Base-by-base conservation (phyloP, 768 basidiomycete genomes). In the Russula emetica region DNA sequence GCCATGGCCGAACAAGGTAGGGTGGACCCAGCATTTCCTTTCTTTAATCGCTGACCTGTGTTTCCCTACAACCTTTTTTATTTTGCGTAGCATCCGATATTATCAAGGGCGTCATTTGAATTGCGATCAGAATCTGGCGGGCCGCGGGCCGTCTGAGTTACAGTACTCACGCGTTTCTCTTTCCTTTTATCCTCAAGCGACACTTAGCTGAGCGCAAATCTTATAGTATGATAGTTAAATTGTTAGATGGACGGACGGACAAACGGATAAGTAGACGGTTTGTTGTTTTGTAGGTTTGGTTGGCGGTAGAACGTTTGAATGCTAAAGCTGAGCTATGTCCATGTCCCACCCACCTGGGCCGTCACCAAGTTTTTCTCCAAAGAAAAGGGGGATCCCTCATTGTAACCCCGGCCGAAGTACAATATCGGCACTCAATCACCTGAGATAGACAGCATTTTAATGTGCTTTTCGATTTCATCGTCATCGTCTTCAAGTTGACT, bases 1-100 rank as follows among this genome's bases (percentile, higher is more conserved):
- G 45, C 16, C 5, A 47, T 83, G 58, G 81, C 76, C 2, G 82
- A 82, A 67, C 77, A 78, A 74, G 81, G 80, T 80, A 42, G 55
- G 13, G 8, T 20, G 2, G 10, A n/a, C 7, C 9, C 16, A n/a
- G 28, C 26, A 26, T 9, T 50, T 50, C 24, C 26, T 18, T 10
- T 45, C 22, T 34, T 30, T 20, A 2, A 10, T 50, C 1, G 4
- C 6, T 11, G 11, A 5, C n/a, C 18, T 7, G 22, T 38, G 20
- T 60, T n/a, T 5, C 44, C 20, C 9, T 54, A 32, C 30, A 24
- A 30, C 4, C 24, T 51, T 20, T 4, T 28, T 50, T 6, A 5
- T 14, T n/a, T 26, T n/a, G 7, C 49, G 24, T 50, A 73, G 72
- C 71, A 24, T 69, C 72, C 13, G 73, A 72, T 47, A 74, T 73